phyloP scores from a whole-genome alignment of 768 basidiomycete genomes.

The Amanita muscaria region DNA sequence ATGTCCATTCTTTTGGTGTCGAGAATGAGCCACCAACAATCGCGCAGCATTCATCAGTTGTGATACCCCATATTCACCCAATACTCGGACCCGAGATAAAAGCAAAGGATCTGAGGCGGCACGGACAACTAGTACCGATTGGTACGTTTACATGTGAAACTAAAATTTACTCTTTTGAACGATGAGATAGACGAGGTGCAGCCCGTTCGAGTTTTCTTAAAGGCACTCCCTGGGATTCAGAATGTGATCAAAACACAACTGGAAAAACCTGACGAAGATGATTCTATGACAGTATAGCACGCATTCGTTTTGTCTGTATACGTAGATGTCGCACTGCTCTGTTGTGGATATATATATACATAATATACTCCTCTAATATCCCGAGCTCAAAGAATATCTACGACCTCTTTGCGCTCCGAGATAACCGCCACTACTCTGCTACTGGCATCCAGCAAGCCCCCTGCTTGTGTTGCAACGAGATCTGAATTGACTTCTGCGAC shows the following conservation, averaged over 20 bases:
- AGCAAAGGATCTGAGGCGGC: constrained; percentile 43
- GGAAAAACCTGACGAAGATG: constrained; percentile 14
- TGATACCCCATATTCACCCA: constrained; percentile 57
- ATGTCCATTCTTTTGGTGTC: constrained; percentile 9
- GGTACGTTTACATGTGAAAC: constrained; percentile 33
- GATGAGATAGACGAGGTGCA: constrained; percentile 49
- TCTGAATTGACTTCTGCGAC: constrained; percentile 25
- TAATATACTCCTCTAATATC: background rate
- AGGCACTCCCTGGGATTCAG: constrained; percentile 56
- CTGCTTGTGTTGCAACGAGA: constrained; percentile 28
- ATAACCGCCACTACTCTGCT: constrained; percentile 33
- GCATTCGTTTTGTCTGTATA: background rate
- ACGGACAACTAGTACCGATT: constrained; percentile 56
- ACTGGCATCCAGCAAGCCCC: constrained; percentile 30
- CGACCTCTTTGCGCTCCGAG: constrained; percentile 20
- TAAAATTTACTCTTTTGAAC: background rate
- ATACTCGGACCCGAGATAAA: constrained; percentile 34
- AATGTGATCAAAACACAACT: constrained; percentile 37
- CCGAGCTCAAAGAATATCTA: constrained; percentile 15
- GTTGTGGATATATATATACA: background rate
- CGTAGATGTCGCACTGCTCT: constrained; percentile 1
- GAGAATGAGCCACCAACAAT: constrained; percentile 3
- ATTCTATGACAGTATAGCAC: background rate
- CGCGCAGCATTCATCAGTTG: constrained; percentile 60
- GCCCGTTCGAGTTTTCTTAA: constrained; percentile 66